Conservation (phyloP, 169 alveolate genomes). For the Plasmodium inui region DNA sequence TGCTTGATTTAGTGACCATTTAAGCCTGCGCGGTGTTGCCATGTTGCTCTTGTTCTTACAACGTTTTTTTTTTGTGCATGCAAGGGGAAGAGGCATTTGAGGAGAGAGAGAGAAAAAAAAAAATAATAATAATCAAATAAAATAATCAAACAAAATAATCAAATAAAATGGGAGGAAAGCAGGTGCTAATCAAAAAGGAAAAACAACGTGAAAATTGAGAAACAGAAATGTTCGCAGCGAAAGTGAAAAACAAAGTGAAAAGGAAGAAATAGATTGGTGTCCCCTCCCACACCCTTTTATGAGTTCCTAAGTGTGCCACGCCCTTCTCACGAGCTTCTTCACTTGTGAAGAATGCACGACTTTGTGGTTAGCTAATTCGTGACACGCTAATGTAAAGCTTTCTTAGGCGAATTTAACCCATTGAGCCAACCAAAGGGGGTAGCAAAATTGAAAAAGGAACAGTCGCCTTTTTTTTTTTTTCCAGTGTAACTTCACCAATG, state of each 20-base stretch:
- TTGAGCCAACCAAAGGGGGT: background rate
- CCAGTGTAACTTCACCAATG: background rate
- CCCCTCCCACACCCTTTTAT: background rate
- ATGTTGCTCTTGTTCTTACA: background rate
- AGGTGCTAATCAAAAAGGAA: background rate
- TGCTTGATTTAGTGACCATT: background rate
- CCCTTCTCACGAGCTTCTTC: background rate
- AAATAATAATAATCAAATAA: no score
- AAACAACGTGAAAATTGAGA: background rate
- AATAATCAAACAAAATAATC: background rate
- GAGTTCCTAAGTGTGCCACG: background rate
- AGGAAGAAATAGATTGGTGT: background rate
- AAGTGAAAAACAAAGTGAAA: background rate
- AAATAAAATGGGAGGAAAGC: background rate
- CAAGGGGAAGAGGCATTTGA: background rate
- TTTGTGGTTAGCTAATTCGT: background rate
- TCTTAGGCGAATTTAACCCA: background rate
- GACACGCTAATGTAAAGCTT: background rate
- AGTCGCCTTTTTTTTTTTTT: background rate
- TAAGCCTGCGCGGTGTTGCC: background rate
- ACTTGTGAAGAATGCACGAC: background rate
- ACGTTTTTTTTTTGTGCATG: conserved; percentile 6
- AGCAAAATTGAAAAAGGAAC: background rate
- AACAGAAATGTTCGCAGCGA: background rate
- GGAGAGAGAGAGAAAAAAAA: background rate